A percentile compares a stretch with the other conserved stretches of the same genome.
Conservation (phyloP, 306 rosid genomes). For the Hippophae gyantsensis region DNA sequence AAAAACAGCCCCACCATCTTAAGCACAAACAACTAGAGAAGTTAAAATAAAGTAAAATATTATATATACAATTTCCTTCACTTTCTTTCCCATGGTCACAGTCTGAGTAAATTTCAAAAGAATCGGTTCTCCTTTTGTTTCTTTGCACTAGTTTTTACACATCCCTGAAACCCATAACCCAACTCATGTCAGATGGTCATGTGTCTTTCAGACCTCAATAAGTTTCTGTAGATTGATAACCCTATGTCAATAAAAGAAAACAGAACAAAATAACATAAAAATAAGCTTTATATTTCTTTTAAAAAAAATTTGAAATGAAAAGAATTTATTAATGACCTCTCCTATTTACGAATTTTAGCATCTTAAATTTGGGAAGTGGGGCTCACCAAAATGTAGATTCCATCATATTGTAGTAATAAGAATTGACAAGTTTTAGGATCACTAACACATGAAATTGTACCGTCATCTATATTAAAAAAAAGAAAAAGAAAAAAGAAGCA, state of each 20-base stretch:
- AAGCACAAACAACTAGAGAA: too few species aligned
- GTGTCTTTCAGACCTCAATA: constrained; percentile 49
- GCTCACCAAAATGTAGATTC: constrained; percentile 17
- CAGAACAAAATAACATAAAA: too few species aligned
- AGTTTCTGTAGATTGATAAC: constrained; percentile 15
- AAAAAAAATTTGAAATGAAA: neutral
- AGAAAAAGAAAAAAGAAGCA: neutral
- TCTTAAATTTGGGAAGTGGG: constrained; percentile 16
- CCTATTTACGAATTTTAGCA: constrained; percentile 22
- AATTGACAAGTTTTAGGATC: constrained; percentile 30
- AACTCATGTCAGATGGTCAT: too few species aligned
- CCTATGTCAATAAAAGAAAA: neutral
- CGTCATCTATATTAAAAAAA: constrained; percentile 20
- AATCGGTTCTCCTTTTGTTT: constrained; percentile 23
- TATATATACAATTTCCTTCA: constrained; percentile 9
- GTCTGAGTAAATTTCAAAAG: constrained; percentile 14
- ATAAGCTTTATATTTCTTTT: neutral
- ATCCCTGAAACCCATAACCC: constrained; percentile 39
- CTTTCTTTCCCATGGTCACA: neutral
- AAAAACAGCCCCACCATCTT: too few species aligned
- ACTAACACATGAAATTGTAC: constrained; percentile 23
- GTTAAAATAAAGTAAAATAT: neutral
- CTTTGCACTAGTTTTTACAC: constrained; percentile 13
- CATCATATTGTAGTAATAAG: constrained; percentile 20
- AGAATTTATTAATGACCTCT: constrained; percentile 10